phyloP scores from a whole-genome alignment of 768 basidiomycete species.

The Lyophyllum atratum region DNA sequence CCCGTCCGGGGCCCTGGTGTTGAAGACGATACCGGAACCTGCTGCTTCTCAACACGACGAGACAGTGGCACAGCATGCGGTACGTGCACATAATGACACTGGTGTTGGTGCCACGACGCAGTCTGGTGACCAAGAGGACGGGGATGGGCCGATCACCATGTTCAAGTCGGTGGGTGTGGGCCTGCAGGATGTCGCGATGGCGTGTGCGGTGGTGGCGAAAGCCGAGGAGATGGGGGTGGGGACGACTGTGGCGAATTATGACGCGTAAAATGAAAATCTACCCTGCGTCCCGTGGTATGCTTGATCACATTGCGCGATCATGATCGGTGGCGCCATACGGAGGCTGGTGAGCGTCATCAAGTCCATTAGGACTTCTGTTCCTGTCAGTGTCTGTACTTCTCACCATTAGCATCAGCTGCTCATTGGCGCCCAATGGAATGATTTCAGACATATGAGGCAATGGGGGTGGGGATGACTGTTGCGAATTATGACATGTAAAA shows the following conservation, averaged over 20 bases:
- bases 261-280: conserved; percentile 18
- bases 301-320: too few species aligned
- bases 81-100: background rate
- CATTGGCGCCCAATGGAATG: background rate
- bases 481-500: too few species aligned
- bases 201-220: conserved; percentile 61
- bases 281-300: too few species aligned
- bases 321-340: background rate
- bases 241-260: conserved; percentile 47
- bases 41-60: background rate
- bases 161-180: conserved; percentile 91
- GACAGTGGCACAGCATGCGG: background rate
- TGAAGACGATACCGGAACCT: conserved; percentile 6
- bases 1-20: conserved; percentile 10
- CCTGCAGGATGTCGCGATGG: conserved; percentile 86
- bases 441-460: too few species aligned
- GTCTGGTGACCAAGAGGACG: background rate
- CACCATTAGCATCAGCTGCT: background rate
- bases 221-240: conserved; percentile 61
- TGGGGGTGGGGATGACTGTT: too few species aligned
- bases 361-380: background rate
- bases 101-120: background rate
- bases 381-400: too few species aligned
- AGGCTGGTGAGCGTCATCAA: too few species aligned
- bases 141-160: conserved; percentile 59